phyloP scores from a whole-genome alignment of 805 yeast genomes.

The Saccharomycopsis synnaedendra region DNA sequence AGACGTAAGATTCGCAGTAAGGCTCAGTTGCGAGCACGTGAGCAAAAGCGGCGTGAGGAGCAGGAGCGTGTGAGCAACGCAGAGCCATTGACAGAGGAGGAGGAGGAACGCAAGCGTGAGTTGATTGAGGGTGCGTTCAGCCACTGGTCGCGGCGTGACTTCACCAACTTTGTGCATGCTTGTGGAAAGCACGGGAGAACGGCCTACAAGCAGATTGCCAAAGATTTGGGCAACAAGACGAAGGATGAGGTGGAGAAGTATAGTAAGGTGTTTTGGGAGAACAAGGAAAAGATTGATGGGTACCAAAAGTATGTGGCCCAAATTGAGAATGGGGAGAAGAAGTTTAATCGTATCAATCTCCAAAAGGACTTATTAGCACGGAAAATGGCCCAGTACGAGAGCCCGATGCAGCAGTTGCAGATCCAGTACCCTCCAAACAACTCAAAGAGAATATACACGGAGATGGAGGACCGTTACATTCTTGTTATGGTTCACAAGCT shows the following conservation, averaged over 20 bases:
- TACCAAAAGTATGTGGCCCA: slow-evolving; percentile 60
- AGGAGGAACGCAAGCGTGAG: slow-evolving; percentile 39
- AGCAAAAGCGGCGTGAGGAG: slow-evolving; percentile 19
- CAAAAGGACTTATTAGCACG: slow-evolving; percentile 45
- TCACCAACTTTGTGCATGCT: slow-evolving; percentile 58
- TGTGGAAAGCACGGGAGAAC: slow-evolving; percentile 57
- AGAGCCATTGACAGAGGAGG: slow-evolving; percentile 53
- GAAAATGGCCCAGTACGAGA: slow-evolving; percentile 42
- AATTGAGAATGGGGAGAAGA: slow-evolving; percentile 65
- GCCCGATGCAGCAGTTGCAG: slow-evolving; percentile 49
- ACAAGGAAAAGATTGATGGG: slow-evolving; percentile 52
- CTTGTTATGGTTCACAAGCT: slow-evolving; percentile 48
- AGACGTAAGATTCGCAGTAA: slow-evolving; percentile 11
- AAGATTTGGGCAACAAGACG: slow-evolving; percentile 44
- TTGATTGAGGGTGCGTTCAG: slow-evolving; percentile 47
- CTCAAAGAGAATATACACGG: slow-evolving; percentile 62
- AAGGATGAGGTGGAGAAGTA: slow-evolving; percentile 49
- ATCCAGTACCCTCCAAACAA: slow-evolving; percentile 78
- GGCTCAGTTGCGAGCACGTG: slow-evolving; percentile 16
- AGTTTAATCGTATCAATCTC: slow-evolving; percentile 37
- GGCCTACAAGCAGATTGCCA: slow-evolving; percentile 36
- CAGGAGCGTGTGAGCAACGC: slow-evolving; percentile 50
- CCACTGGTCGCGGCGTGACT: slow-evolving; percentile 66
- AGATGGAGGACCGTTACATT: slow-evolving; percentile 59
- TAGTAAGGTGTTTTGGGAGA: slow-evolving; percentile 51